phyloP scores from a whole-genome alignment of 495 filamentous ascomycete genomes.

The Aspergillus sclerotioniger region DNA sequence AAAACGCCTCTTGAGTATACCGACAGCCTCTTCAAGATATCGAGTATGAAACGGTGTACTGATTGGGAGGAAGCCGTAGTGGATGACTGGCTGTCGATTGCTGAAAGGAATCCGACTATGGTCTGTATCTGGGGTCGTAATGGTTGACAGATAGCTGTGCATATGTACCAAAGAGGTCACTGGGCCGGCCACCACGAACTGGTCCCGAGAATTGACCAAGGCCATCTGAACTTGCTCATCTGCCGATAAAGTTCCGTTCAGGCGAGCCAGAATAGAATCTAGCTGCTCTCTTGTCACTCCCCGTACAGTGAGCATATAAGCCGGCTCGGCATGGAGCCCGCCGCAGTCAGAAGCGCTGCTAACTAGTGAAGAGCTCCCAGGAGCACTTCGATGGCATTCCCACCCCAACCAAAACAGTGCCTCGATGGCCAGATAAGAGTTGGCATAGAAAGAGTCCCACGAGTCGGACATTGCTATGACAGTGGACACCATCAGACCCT shows the following conservation, averaged over 20 bases:
- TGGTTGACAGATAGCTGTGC: conserved; percentile 10
- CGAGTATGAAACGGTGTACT: conserved; percentile 35
- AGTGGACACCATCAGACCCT: conserved; percentile 28
- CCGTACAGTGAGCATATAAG: conserved; percentile 23
- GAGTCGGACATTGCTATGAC: conserved; percentile 26
- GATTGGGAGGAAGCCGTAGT: conserved; percentile 27
- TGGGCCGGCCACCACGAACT: conserved; percentile 34
- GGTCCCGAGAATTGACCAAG: conserved; percentile 29
- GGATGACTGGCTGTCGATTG: conserved; percentile 19
- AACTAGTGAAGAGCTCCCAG: conserved; percentile 11
- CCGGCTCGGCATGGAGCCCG: conserved; percentile 4
- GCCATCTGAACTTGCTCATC: conserved; percentile 22
- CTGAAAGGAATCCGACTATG: conserved; percentile 23
- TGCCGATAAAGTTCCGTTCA: conserved; percentile 12
- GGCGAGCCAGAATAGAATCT: conserved; percentile 1
- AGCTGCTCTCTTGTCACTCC: conserved; percentile 6
- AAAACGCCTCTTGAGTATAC: conserved; percentile 19
- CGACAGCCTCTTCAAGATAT: conserved; percentile 24
- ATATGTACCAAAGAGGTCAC: conserved; percentile 22
- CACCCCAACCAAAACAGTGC: conserved; percentile 21
- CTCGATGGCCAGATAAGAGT: conserved; percentile 7
- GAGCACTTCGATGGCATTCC: conserved; percentile 21
- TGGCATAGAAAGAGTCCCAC: conserved; percentile 28
- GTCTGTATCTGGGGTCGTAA: conserved; percentile 13
- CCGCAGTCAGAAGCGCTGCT: background rate